Evolutionary conservation across 345 rosid species (phyloP), one percentile per base, ranked within the genome.

Genomic region (Luvunga scandens): DNA sequence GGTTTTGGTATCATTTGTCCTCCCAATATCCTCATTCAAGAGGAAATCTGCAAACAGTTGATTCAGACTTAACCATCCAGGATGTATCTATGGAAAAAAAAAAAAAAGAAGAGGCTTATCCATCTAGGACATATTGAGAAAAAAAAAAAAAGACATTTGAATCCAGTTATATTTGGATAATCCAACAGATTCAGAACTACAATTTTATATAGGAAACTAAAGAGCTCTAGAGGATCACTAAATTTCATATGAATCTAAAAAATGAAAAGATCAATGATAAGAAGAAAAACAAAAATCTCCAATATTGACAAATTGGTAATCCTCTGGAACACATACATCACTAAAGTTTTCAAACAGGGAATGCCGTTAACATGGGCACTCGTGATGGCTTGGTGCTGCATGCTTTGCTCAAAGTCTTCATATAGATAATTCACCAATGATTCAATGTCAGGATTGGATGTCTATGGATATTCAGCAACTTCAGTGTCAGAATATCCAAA

Each of bases 401-500:
- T 75, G 92, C 86, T 70, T 80, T 83, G 28, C 90, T 89, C 38
- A 91, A 91, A 76, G 78, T 90, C 97, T 77, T 92, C 92, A 80
- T 95, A 94, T 21, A 96, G 82, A 83, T 90, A 88, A 80, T 92
- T 89, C 0, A 81, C 79, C 74, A 97, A 86, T 19, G 91, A 81
- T 78, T 78, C 85, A 36, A 90, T 76, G 76, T 83, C 86, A 60
- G 98, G 95, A 84, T 88, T 90, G 66, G 91, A 84, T 77, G 80
- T 89, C 78, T 87, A 90, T 0, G 93, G 73, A 79, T 90, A 93
- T 85, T 96, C 97, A 27, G 98, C 98, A 83, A 93, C 87, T 77
- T 97, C 99, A 62, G 99, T 97, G 83, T 97, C 98, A 42, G 92
- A 82, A 82, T 94, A 93, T 42, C 93, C 88, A 96, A 86, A 78